Base-by-base conservation (phyloP, 805 yeast species). In the Schwanniomyces vanrijiae region DNA sequence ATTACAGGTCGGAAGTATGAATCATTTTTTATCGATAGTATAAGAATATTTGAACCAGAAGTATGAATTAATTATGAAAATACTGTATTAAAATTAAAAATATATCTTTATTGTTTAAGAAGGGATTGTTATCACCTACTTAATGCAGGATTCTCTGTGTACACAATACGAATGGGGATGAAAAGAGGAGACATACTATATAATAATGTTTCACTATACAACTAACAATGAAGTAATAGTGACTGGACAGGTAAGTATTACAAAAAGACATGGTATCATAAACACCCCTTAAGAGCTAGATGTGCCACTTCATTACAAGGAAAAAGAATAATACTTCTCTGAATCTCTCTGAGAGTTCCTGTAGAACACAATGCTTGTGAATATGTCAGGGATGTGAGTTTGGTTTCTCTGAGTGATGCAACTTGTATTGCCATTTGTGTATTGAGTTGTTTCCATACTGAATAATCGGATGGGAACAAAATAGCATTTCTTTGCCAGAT, bases 401-500 rank as follows among this genome's bases (percentile, higher is more conserved):
- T 75, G 7, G 78, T 72, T 38, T 74, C 80, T 0, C 76, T 73
- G 21, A 74, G 68, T 9, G 75, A 59, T 2, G 90, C 85, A 8
- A 88, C 74, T 42, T 79, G 71, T 37, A 85, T 65, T 0, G 90
- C 83, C 59, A 83, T 76, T 43, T 68, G 70, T 21, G 66, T 61
- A 58, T 81, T 79, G 33, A 91, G 64, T n/a, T 77, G 68, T 25
- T 69, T 72, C 98, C 98, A 92, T 4, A 87, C 76, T 13, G 69
- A 67, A 47, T 73, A 72, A 54, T 85, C 87, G 33, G 78, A 75
- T 1, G 97, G 97, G 69, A 88, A 86, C 56, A 87, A 68, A 51
- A 86, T 69, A 0, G 92, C 90, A 9, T 82, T 76, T 55, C 84
- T 78, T 60, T 86, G 88, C 87, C 92, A 86, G 2, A 73, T 59